These are phyloP conservation scores for Xylaria sp. DNA, from an alignment of 2,329 filamentous ascomycete species.

Conservation along the genomic window DNA sequence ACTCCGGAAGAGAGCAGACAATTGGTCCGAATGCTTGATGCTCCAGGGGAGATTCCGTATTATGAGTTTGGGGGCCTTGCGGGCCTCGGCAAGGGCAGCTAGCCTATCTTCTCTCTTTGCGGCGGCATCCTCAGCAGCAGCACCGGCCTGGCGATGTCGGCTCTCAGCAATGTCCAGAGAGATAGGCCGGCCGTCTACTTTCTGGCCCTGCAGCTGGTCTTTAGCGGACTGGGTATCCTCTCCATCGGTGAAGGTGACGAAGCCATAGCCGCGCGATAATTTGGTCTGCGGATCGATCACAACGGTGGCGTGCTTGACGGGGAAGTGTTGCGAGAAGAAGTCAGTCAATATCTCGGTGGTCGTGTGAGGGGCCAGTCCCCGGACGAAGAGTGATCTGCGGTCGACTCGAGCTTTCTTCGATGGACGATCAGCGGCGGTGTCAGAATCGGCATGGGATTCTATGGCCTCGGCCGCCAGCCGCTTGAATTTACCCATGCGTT, in stretches of 20 bases:
- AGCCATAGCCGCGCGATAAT: slow-evolving; percentile 89
- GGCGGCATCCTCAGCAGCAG: slow-evolving; percentile 57
- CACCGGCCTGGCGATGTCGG: slow-evolving; percentile 68
- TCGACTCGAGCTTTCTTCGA: slow-evolving; percentile 69
- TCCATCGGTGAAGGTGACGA: slow-evolving; percentile 94
- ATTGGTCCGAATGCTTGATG: slow-evolving; percentile 85
- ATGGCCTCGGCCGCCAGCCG: slow-evolving; percentile 35
- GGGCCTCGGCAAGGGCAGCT: slow-evolving; percentile 68
- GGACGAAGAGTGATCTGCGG: slow-evolving; percentile 85
- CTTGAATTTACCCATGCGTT: slow-evolving; percentile 42
- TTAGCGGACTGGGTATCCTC: slow-evolving; percentile 88
- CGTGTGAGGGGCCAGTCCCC: slow-evolving; percentile 79
- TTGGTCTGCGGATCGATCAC: slow-evolving; percentile 88
- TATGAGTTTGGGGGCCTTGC: slow-evolving; percentile 79
- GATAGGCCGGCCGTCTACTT: slow-evolving; percentile 82
- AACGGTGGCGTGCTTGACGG: slow-evolving; percentile 95
- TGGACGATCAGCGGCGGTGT: slow-evolving; percentile 47
- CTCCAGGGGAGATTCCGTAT: slow-evolving; percentile 96
- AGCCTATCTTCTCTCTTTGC: slow-evolving; percentile 66
- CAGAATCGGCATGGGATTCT: slow-evolving; percentile 40
- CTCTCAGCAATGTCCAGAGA: slow-evolving; percentile 89
- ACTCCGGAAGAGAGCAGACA: slow-evolving; percentile 81
- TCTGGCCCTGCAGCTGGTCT: slow-evolving; percentile 80
- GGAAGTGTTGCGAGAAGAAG: slow-evolving; percentile 93
- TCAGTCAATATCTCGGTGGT: slow-evolving; percentile 86